phyloP scores from a whole-genome alignment of 2,329 filamentous ascomycete genomes.

The Fusarium brevicatenulatum region DNA sequence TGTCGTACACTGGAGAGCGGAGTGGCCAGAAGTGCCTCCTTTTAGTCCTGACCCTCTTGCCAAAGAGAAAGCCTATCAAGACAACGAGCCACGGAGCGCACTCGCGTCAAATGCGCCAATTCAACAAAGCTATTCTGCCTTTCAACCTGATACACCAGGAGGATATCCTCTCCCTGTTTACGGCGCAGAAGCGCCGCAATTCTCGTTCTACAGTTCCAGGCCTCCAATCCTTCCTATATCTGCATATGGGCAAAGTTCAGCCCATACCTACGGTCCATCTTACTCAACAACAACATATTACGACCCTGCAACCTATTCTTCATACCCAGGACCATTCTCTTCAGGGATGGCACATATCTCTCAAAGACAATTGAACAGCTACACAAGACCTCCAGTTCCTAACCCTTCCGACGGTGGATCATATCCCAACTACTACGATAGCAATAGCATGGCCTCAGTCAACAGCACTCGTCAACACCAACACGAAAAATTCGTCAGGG shows the following conservation, averaged over 20 bases:
- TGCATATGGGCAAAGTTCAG: constrained; percentile 15
- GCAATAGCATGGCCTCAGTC: neutral
- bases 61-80: constrained; percentile 34
- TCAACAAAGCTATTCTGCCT: constrained; percentile 18
- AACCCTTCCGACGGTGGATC: constrained; percentile 1
- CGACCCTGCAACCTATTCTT: constrained; percentile 16
- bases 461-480: constrained; percentile 53
- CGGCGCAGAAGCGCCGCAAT: constrained; percentile 6
- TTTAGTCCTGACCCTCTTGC: constrained; percentile 71
- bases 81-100: constrained; percentile 7
- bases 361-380: constrained; percentile 2
- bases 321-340: constrained; percentile 20
- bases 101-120: neutral
- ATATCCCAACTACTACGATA: constrained; percentile 10
- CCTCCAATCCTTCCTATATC: constrained; percentile 14
- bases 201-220: constrained; percentile 14
- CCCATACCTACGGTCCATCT: constrained; percentile 20
- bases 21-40: constrained; percentile 81
- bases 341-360: constrained; percentile 3
- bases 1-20: constrained; percentile 81
- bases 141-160: constrained; percentile 13
- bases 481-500: constrained; percentile 63
- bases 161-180: constrained; percentile 33
- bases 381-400: constrained; percentile 1
- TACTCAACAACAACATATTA: constrained; percentile 21